Conservation (phyloP, 2,329 filamentous ascomycete species). For the Ophiostoma perfectum region DNA sequence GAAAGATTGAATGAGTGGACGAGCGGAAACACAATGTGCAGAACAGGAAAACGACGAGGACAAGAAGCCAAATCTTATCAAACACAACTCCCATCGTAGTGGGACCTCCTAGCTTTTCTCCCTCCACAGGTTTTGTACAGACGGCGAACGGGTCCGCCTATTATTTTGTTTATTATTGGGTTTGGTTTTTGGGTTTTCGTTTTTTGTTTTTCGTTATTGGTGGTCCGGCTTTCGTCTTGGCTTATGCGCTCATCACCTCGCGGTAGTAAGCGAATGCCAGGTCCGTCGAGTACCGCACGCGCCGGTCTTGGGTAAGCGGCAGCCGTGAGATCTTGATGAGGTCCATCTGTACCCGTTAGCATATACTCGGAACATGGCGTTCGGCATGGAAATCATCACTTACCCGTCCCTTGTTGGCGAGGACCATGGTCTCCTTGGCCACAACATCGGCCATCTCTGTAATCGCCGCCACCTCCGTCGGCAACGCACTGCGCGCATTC, state of each 20-base stretch:
- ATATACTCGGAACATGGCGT: slow-evolving; percentile 20
- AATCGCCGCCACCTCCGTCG: slow-evolving; percentile 63
- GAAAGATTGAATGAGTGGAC: not conserved
- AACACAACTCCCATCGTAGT: not conserved
- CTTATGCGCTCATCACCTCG: slow-evolving; percentile 50
- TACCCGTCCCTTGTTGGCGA: slow-evolving; percentile 50
- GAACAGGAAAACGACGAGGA: not conserved
- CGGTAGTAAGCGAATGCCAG: slow-evolving; percentile 65
- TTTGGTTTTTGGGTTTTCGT: too few species aligned
- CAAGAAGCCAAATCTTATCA: not conserved
- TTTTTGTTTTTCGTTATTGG: not conserved
- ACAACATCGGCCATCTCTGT: slow-evolving; percentile 75
- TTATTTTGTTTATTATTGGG: not conserved
- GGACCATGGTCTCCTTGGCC: slow-evolving; percentile 57
- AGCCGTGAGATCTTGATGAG: slow-evolving; percentile 51
- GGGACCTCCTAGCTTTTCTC: not conserved
- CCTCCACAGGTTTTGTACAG: not conserved
- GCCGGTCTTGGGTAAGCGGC: slow-evolving; percentile 66
- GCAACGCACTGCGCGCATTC: slow-evolving; percentile 34
- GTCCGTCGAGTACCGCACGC: slow-evolving; percentile 64
- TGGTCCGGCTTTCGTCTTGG: not conserved
- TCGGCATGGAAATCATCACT: slow-evolving; percentile 35
- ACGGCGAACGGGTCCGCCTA: not conserved
- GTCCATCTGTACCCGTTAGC: slow-evolving; percentile 30
- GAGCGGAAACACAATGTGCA: not conserved